phyloP scores from a whole-genome alignment of 2,329 filamentous ascomycete genomes.

The Claviceps paspali region DNA sequence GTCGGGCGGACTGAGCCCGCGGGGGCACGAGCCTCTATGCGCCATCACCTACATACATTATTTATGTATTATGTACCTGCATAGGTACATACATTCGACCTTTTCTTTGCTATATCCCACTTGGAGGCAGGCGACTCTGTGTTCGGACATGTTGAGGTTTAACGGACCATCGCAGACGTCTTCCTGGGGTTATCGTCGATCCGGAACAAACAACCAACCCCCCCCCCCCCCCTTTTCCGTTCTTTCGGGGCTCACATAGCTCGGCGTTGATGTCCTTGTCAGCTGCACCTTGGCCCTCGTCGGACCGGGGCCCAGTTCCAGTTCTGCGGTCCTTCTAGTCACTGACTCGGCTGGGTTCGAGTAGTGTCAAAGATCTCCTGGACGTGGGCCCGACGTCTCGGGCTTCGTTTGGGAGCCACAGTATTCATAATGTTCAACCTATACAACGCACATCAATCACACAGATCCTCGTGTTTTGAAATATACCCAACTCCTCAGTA shows the following conservation, averaged over 20 bases:
- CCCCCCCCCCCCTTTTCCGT: not conserved
- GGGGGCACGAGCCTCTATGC: not conserved
- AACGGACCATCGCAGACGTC: not conserved
- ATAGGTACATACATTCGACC: not conserved
- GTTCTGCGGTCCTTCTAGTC: no score
- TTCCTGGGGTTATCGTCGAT: not conserved
- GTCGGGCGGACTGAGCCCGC: not conserved
- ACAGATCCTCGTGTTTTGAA: not conserved
- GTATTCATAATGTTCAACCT: not conserved
- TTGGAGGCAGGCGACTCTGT: not conserved
- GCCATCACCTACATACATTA: not conserved
- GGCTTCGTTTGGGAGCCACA: not conserved
- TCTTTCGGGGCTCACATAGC: not conserved
- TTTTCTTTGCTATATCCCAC: not conserved
- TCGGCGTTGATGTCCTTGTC: not conserved
- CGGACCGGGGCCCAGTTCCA: not conserved
- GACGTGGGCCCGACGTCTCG: not conserved
- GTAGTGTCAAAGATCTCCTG: not conserved
- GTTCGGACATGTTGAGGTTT: no score
- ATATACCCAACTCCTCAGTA: not conserved
- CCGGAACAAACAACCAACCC: not conserved
- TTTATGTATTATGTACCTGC: not conserved
- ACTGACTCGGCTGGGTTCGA: constrained; percentile 1
- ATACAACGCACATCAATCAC: not conserved
- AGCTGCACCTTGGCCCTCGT: not conserved